Base-by-base conservation (phyloP, 1,139 yeast genomes). In the Taphrina confusa region DNA sequence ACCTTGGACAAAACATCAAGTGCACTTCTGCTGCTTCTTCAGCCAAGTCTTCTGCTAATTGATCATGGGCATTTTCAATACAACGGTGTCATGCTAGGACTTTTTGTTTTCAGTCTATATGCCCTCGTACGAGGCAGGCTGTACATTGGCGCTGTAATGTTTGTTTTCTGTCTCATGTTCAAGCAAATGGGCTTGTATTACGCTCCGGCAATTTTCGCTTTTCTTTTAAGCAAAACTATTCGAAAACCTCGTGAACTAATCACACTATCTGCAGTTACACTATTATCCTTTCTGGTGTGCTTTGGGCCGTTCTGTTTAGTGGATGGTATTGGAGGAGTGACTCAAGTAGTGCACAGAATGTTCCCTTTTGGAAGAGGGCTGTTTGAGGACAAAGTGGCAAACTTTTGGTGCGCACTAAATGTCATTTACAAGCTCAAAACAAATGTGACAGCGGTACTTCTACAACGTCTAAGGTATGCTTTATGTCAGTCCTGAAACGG, bases 331-430 rank as follows among this genome's bases (percentile, higher is more conserved):
- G 45, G n/a, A 1, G 61, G 58, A 16, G 12, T 63, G 4, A 31
- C 31, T 33, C 78, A 68, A 77, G 78, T 71, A 67, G 65, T 88
- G 18, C 72, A 77, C 51, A 80, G 98, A 65, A 85, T 92, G 30
- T 92, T 92, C 72, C 98, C 99, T 1, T 91, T 92, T 69, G 82
- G 82, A 51, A 79, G 98, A 69, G 98, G 98, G 0, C 78, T 94
- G n/a, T 92, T 94, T 78, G 98, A 92, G 72, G 98, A 92, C 71
- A 92, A 92, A 72, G 98, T 94, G 12, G 97, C 96, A 54, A 92
- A 91, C 70, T 85, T 92, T 68, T 92, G 99, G 99, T 91, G 98
- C 72, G 85, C 95, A 8, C 76, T 90, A 1, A 92, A 92, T 71
- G 77, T 87, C 0, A 66, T 89, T 11, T 71, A 91, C 69, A 92